These are phyloP conservation scores for Ensete ventricosum DNA, from an alignment of 176 grass and related monocot species.

Conservation along the genomic window DNA sequence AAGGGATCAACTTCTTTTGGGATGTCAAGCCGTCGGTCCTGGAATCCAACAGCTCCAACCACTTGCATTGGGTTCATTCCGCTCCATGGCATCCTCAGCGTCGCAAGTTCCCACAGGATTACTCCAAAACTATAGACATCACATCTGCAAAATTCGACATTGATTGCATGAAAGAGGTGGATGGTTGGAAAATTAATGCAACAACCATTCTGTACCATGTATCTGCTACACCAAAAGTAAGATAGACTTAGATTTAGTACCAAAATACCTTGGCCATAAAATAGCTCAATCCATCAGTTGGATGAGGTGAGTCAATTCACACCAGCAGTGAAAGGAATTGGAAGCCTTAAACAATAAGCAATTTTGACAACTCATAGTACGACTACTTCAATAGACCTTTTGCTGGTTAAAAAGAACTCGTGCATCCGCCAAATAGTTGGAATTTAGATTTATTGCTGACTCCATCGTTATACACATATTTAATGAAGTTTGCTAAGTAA, in stretches of 20 bases:
- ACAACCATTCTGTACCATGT: background rate
- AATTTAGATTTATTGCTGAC: background rate
- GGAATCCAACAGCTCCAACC: slow-evolving; percentile 95
- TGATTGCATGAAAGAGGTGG: background rate
- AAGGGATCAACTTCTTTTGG: slow-evolving; percentile 93
- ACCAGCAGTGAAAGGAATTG: background rate
- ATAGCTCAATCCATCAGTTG: slow-evolving; percentile 14
- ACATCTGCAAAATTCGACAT: slow-evolving; percentile 39
- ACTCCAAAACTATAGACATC: slow-evolving; percentile 99
- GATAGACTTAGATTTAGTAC: too few species aligned
- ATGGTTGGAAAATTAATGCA: background rate
- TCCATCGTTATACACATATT: background rate
- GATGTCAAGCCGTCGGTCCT: slow-evolving; percentile 77
- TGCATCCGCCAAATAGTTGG: background rate
- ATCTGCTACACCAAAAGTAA: too few species aligned
- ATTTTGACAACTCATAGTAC: too few species aligned
- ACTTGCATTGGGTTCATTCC: slow-evolving; percentile 99
- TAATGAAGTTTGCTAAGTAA: background rate
- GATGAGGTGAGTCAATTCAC: background rate
- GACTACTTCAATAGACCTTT: too few species aligned
- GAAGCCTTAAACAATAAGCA: too few species aligned
- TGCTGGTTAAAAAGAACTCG: background rate
- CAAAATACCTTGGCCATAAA: too few species aligned
- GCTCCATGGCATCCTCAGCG: slow-evolving; percentile 85
- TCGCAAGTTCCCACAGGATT: slow-evolving; percentile 94